Evolutionary conservation across 768 basidiomycete species (phyloP), one percentile per base, ranked within the genome.

Genomic region (Rhizopogon rudus): DNA sequence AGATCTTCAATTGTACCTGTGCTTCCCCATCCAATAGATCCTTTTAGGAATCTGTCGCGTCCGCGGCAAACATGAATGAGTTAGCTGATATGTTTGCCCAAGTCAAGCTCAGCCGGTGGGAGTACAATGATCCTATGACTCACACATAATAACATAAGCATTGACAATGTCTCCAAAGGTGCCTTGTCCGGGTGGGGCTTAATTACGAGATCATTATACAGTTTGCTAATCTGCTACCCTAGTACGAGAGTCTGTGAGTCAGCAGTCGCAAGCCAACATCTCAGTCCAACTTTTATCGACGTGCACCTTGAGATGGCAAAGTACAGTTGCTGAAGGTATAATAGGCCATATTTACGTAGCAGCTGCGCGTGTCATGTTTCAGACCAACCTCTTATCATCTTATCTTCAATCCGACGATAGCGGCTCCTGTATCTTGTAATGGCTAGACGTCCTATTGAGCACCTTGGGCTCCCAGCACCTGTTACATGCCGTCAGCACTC

Each of bases 381-480:
- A 58, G 33, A 35, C 72, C 20, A 39, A 84, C 84, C 88, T 90
- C 70, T 87, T 69, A 94, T 80, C 56, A 79, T 69, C 35, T 89
- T 91, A 31, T 83, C 75, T 56, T 93, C 51, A 90, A 73, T 17
- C 88, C 1, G 78, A 67, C 3, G 86, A 81, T 16, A 95, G 75
- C 0, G 86, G 80, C 63, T 89, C 75, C 62, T 87, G 78, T 2
- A 84, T 88, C 69, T 89, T 71, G 65, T 85, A 90, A 67, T 95
- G 92, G 62, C 82, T 68, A 22, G 45, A 91, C 84, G 94, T 88
- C 59, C 78, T 73, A 60, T 83, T 75, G 8, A 94, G 77, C 14
- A 91, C 88, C 51, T 81, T 78, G 0, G 84, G 86, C 65, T 92
- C 89, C 87, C 88, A 93, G 63, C 90, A 92, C 83, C 82, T 81